These are phyloP conservation scores for Rhizopogon rudus DNA, from an alignment of 768 basidiomycete species.

Conservation along the genomic window DNA sequence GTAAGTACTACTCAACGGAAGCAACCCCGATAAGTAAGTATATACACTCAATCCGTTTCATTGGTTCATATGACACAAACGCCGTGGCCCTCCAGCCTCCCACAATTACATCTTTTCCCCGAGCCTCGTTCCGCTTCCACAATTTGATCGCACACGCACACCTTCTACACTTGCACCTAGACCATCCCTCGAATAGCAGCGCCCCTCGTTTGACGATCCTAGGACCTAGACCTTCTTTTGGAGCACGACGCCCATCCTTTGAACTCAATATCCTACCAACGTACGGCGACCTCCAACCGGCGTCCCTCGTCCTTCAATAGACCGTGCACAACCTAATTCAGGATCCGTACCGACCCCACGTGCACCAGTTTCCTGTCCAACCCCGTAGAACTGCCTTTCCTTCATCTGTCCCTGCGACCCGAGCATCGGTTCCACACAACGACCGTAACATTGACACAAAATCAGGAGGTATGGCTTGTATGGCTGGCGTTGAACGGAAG, in stretches of 20 bases:
- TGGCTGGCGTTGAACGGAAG: conserved; percentile 61
- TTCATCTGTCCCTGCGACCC: too few relatives aligned
- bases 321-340: too few relatives aligned
- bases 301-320: background rate
- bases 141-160: conserved; percentile 13
- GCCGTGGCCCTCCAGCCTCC: too few relatives aligned
- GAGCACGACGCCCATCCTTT: conserved; percentile 1
- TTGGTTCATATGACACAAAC: background rate
- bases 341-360: background rate
- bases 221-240: too few relatives aligned
- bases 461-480: too few relatives aligned
- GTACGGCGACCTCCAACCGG: conserved; percentile 6
- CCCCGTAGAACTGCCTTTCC: too few relatives aligned
- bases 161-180: conserved; percentile 11
- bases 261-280: background rate
- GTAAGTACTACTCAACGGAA: too few relatives aligned
- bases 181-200: conserved; percentile 2
- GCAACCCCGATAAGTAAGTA: too few relatives aligned
- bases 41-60: too few relatives aligned
- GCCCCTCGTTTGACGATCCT: too few relatives aligned
- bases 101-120: conserved; percentile 6
- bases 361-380: conserved; percentile 3
- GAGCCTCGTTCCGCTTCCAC: conserved; percentile 9
- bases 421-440: too few relatives aligned
- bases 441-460: too few relatives aligned